phyloP scores from a whole-genome alignment of 208 protist genomes.

The Crithidia expoeki region DNA sequence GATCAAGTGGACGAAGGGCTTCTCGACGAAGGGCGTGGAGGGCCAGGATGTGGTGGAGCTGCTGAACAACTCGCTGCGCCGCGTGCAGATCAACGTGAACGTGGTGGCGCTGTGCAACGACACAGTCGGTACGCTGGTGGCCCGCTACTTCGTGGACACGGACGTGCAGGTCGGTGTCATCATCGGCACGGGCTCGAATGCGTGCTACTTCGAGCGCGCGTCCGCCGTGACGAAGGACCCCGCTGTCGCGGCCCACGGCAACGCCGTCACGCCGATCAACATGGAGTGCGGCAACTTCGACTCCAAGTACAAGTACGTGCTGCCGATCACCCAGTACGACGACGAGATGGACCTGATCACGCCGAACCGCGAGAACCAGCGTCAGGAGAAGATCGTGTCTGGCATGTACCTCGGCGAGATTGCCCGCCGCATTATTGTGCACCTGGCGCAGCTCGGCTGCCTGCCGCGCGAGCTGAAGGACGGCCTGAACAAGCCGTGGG shows the following conservation, averaged over 20 bases:
- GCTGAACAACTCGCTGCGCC: slow-evolving; percentile 68
- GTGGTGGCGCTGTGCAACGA: slow-evolving; percentile 91
- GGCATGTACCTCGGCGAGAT: slow-evolving; percentile 93
- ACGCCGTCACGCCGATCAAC: slow-evolving; percentile 75
- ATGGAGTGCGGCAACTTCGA: slow-evolving; percentile 94
- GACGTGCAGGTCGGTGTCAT: slow-evolving; percentile 85
- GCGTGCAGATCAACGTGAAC: slow-evolving; percentile 67
- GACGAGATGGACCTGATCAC: slow-evolving; percentile 67
- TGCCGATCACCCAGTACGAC: slow-evolving; percentile 80
- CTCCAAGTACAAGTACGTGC: slow-evolving; percentile 71
- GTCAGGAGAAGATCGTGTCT: slow-evolving; percentile 90
- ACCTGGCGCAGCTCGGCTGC: slow-evolving; percentile 36
- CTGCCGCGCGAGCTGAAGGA: background rate
- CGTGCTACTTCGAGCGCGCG: slow-evolving; percentile 88
- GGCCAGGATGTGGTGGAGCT: slow-evolving; percentile 89
- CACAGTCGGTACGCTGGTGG: slow-evolving; percentile 90
- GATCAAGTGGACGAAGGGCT: slow-evolving; percentile 93
- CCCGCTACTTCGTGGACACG: slow-evolving; percentile 70
- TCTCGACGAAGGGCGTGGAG: slow-evolving; percentile 83
- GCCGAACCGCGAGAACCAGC: slow-evolving; percentile 71
- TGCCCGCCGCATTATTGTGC: slow-evolving; percentile 60
- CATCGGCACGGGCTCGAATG: slow-evolving; percentile 91
- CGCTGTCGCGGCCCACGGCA: slow-evolving; percentile 44
- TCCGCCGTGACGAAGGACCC: slow-evolving; percentile 77
- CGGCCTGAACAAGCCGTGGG: background rate